A percentile compares a stretch with the other conserved stretches of the same genome.
Evolutionary conservation across 169 alveolate species (phyloP).

Genomic region (Cryptosporidium felis): DNA sequence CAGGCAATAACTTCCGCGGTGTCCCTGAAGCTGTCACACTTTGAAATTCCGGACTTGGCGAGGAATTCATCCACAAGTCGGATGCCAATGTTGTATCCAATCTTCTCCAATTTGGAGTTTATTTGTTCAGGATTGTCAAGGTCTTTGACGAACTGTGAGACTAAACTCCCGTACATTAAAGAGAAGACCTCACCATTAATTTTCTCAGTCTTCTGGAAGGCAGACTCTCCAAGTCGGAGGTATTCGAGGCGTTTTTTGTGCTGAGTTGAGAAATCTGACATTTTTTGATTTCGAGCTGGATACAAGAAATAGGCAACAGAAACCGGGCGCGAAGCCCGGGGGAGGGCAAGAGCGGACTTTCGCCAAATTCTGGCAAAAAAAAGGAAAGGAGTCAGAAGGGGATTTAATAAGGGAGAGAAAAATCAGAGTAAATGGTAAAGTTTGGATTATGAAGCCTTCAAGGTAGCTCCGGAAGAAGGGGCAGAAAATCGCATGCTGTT

Average conservation of each 20-base stretch:
- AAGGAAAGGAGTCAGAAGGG: neutral
- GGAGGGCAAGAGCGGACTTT: neutral
- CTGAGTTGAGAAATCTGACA: constrained; percentile 10
- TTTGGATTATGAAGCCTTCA: too few species aligned
- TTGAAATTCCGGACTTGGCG: constrained; percentile 84
- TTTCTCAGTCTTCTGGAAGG: constrained; percentile 72
- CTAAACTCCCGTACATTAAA: constrained; percentile 89
- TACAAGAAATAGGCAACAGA: neutral
- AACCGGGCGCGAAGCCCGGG: constrained; percentile 6
- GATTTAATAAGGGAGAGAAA: too few species aligned
- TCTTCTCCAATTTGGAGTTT: constrained; percentile 85
- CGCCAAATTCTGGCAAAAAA: neutral
- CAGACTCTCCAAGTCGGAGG: constrained; percentile 54
- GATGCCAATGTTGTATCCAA: constrained; percentile 91
- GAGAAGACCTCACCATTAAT: constrained; percentile 87
- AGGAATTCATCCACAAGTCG: constrained; percentile 91
- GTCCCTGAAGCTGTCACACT: constrained; percentile 79
- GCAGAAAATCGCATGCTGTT: too few species aligned
- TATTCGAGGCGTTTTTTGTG: constrained; percentile 50
- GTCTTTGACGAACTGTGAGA: constrained; percentile 88
- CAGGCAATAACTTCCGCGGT: constrained; percentile 81
- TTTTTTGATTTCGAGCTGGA: neutral
- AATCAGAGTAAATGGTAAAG: too few species aligned
- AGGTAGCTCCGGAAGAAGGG: too few species aligned
- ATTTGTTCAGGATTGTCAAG: constrained; percentile 90